phyloP scores from a whole-genome alignment of 2,329 filamentous ascomycete species.

The Cercospora janseana region DNA sequence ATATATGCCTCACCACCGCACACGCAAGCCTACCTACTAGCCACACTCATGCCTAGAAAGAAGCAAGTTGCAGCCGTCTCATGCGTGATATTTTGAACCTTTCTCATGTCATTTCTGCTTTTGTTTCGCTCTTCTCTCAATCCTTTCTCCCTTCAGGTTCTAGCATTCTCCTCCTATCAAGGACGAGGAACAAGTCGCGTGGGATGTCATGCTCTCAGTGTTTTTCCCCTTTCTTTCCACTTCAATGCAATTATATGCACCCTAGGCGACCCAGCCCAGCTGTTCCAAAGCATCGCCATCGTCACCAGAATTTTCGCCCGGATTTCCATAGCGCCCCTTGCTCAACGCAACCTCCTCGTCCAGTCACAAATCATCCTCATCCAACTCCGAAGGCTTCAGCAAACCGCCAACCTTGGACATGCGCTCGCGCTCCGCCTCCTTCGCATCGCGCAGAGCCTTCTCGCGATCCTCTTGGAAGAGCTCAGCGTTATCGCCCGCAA shows the following conservation, averaged over 20 bases:
- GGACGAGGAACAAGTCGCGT: too few relatives aligned
- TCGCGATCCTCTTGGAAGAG: slow-evolving; percentile 93
- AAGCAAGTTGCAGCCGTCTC: slow-evolving; percentile 11
- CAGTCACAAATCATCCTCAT: slow-evolving; percentile 81
- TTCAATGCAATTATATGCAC: background rate
- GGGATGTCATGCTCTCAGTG: too few relatives aligned
- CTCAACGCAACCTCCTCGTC: slow-evolving; percentile 44
- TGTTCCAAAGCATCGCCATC: slow-evolving; percentile 17
- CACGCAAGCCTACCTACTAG: slow-evolving; percentile 15
- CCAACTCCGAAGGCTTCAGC: slow-evolving; percentile 95
- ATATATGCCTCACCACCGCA: too few relatives aligned
- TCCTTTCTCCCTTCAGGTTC: too few relatives aligned
- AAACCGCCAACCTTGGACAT: slow-evolving; percentile 93
- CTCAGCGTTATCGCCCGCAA: slow-evolving; percentile 91
- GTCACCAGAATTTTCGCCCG: too few relatives aligned
- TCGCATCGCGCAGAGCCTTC: slow-evolving; percentile 79
- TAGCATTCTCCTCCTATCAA: too few relatives aligned
- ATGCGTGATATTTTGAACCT: too few relatives aligned
- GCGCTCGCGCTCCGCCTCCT: slow-evolving; percentile 84
- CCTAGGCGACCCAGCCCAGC: slow-evolving; percentile 12
- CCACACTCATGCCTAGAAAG: too few relatives aligned
- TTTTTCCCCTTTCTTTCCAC: background rate
- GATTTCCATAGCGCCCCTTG: slow-evolving; percentile 12
- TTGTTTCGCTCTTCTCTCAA: too few relatives aligned
- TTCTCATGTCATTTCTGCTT: too few relatives aligned